These are phyloP conservation scores for Aspergillus tubingensis DNA, from an alignment of 2,329 filamentous ascomycete genomes.

Conservation along the genomic window DNA sequence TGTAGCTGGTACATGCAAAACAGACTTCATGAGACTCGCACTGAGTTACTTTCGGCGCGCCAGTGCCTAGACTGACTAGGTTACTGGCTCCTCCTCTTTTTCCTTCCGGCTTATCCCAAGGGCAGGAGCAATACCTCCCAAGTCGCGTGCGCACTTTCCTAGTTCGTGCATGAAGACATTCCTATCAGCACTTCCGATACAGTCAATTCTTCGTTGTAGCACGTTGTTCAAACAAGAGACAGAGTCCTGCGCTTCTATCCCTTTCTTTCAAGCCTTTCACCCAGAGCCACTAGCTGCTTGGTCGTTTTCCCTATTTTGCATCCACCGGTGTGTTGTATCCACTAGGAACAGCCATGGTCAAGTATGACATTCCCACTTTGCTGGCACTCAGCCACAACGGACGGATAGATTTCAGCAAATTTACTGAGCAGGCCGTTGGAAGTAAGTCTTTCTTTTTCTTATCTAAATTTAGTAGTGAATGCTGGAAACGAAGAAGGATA, in stretches of 20 bases:
- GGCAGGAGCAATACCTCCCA: background rate
- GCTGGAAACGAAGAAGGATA: background rate
- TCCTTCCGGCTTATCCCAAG: no score
- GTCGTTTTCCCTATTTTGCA: conserved; percentile 4
- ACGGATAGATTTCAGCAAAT: conserved; percentile 28
- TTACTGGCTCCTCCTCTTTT: no score
- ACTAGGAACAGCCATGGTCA: conserved; percentile 27
- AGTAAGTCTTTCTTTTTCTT: conserved; percentile 27
- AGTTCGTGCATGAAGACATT: no score
- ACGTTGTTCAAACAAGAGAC: background rate
- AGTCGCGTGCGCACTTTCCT: background rate
- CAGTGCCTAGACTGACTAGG: no score
- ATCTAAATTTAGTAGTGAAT: background rate
- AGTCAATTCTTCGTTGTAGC: background rate
- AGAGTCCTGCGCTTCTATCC: background rate
- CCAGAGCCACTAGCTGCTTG: no score
- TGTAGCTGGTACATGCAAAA: no score
- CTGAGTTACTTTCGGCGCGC: no score
- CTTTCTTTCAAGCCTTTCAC: background rate
- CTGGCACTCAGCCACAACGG: conserved; percentile 36
- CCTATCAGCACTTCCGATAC: background rate
- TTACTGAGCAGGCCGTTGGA: conserved; percentile 31
- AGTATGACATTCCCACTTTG: conserved; percentile 42
- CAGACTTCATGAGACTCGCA: no score
- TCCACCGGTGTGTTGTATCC: conserved; percentile 7